Conservation (phyloP, 306 rosid species). For the Potentilla sterilis region DNA sequence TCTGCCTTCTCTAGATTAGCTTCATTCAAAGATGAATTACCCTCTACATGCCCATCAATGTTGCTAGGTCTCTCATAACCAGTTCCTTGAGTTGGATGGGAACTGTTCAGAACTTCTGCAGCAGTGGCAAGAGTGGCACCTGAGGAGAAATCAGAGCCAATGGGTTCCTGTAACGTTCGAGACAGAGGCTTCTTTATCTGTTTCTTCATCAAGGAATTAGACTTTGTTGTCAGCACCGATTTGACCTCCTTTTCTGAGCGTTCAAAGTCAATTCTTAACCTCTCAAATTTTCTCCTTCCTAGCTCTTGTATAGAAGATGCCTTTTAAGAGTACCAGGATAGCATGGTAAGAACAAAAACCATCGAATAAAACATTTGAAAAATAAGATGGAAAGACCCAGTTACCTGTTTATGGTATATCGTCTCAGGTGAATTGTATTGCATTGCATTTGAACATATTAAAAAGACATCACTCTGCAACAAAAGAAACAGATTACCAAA, state of each 20-base stretch:
- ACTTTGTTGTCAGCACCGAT: constrained; percentile 59
- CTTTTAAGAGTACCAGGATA: constrained; percentile 43
- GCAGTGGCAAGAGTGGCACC: constrained; percentile 87
- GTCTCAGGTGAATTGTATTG: constrained; percentile 90
- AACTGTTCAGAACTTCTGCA: constrained; percentile 56
- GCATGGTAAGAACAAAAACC: constrained; percentile 23
- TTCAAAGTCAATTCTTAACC: constrained; percentile 54
- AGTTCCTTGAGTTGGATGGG: constrained; percentile 55
- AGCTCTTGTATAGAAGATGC: constrained; percentile 93
- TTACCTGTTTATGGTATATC: constrained; percentile 91
- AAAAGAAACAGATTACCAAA: constrained; percentile 30
- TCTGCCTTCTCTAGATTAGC: constrained; percentile 70
- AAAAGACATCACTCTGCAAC: constrained; percentile 80
- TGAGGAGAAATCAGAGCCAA: constrained; percentile 88
- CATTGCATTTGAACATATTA: constrained; percentile 95
- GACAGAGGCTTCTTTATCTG: constrained; percentile 60
- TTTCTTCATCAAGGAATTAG: constrained; percentile 67
- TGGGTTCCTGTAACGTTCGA: constrained; percentile 71
- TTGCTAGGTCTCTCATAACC: constrained; percentile 62
- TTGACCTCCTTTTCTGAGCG: constrained; percentile 67
- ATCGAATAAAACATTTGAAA: constrained; percentile 3
- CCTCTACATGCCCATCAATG: constrained; percentile 64
- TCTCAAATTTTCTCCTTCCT: constrained; percentile 82
- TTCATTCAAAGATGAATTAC: constrained; percentile 62
- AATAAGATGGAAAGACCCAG: constrained; percentile 4